These are phyloP conservation scores for Boechera divaricarpa DNA, from an alignment of 345 rosid genomes.

Conservation along the genomic window DNA sequence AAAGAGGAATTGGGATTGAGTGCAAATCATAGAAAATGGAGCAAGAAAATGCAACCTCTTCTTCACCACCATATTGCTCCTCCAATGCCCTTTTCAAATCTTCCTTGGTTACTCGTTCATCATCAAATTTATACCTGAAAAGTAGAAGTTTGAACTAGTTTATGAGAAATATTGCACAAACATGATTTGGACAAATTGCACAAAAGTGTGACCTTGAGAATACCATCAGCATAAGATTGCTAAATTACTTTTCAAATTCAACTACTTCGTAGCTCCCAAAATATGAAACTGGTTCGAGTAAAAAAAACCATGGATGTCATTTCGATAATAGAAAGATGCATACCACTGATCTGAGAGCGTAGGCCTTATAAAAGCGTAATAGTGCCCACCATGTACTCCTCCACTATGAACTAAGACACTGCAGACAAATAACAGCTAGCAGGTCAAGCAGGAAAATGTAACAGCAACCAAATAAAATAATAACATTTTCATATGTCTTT, in stretches of 20 bases:
- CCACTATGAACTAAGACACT: conserved; percentile 98
- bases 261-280: conserved; percentile 10
- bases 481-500: conserved; percentile 15
- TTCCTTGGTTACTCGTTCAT: conserved; percentile 96
- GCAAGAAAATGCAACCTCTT: conserved; percentile 63
- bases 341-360: conserved; percentile 96
- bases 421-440: conserved; percentile 47
- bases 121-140: conserved; percentile 95
- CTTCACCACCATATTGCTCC: conserved; percentile 99
- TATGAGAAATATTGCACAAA: background rate
- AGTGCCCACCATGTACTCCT: conserved; percentile 98
- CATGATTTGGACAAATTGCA: conserved; percentile 11
- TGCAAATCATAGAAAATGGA: conserved; percentile 16
- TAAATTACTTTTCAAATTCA: conserved; percentile 10
- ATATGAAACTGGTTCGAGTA: conserved; percentile 2
- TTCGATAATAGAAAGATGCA: conserved; percentile 28
- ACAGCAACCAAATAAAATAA: conserved; percentile 27
- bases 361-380: conserved; percentile 97
- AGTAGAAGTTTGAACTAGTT: background rate
- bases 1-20: conserved; percentile 17
- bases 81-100: conserved; percentile 90
- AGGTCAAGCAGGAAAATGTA: conserved; percentile 29
- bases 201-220: conserved; percentile 11
- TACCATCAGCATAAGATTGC: conserved; percentile 6
- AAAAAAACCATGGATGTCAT: background rate